Evolutionary conservation across 179 eudicot species (phyloP).

Genomic region (Beta corolliflora): DNA sequence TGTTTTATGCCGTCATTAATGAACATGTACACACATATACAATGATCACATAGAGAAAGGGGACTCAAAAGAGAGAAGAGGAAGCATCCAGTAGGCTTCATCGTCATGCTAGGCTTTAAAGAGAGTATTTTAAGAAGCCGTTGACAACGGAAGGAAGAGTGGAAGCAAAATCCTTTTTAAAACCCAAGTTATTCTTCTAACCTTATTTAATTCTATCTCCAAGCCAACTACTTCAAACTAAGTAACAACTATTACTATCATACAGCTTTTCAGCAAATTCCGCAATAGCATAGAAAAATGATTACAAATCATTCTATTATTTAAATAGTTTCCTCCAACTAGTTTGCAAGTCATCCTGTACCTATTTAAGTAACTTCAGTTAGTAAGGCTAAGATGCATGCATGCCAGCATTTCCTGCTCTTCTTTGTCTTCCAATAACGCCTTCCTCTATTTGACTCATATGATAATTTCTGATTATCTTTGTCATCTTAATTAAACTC

Average conservation of each 20-base stretch:
- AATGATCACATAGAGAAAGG: conserved; percentile 27
- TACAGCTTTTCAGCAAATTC: conserved; percentile 62
- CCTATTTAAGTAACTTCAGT: conserved; percentile 63
- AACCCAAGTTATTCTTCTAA: conserved; percentile 35
- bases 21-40: conserved; percentile 13
- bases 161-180: conserved; percentile 27
- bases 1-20: conserved; percentile 30
- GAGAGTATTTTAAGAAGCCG: conserved; percentile 38
- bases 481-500: conserved; percentile 20
- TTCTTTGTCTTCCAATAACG: conserved; percentile 37
- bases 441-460: conserved; percentile 24
- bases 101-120: conserved; percentile 60
- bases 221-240: conserved; percentile 38
- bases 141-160: conserved; percentile 51
- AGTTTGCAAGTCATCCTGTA: conserved; percentile 41
- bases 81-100: conserved; percentile 74
- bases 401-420: conserved; percentile 55
- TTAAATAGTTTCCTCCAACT: conserved; percentile 33
- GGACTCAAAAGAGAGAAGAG: conserved; percentile 31
- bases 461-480: background rate
- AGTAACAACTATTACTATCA: conserved; percentile 22
- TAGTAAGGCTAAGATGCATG: conserved; percentile 48
- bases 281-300: conserved; percentile 30
- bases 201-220: conserved; percentile 41
- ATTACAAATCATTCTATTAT: conserved; percentile 23